phyloP scores from a whole-genome alignment of 2,329 filamentous ascomycete genomes.

The Diaporthe destruens region DNA sequence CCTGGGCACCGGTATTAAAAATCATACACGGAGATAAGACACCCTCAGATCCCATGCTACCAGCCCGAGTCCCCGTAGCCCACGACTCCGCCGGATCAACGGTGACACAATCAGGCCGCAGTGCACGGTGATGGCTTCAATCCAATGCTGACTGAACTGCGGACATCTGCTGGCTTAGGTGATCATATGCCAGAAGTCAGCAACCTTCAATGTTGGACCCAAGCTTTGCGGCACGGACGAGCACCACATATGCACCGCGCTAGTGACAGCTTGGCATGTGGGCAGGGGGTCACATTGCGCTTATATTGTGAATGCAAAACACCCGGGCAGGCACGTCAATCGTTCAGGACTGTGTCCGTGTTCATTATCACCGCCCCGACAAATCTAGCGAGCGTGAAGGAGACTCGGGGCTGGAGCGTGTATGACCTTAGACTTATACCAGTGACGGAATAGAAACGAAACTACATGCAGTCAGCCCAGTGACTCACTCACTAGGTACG shows the following conservation, averaged over 20 bases:
- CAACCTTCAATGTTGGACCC: not conserved
- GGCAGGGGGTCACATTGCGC: no score
- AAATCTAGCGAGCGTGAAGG: not conserved
- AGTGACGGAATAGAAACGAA: no score
- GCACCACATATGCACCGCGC: no score
- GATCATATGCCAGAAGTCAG: not conserved
- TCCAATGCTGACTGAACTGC: not conserved
- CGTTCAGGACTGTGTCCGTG: no score
- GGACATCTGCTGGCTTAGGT: no score
- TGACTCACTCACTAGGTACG: conserved; percentile 1
- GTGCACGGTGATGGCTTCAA: not conserved
- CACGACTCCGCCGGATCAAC: not conserved
- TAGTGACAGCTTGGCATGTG: not conserved
- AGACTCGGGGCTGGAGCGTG: no score
- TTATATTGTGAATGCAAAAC: no score
- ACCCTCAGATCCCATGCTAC: not conserved
- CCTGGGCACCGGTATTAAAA: not conserved
- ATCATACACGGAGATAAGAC: conserved; percentile 6
- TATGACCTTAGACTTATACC: no score
- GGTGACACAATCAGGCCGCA: not conserved
- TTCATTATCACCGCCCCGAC: no score
- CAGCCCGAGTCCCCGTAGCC: no score
- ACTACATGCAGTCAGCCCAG: not conserved
- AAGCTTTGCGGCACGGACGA: not conserved
- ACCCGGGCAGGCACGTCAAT: no score